phyloP scores from a whole-genome alignment of 2,329 filamentous ascomycete species.

The Teratosphaeria pseudoeucalypti region DNA sequence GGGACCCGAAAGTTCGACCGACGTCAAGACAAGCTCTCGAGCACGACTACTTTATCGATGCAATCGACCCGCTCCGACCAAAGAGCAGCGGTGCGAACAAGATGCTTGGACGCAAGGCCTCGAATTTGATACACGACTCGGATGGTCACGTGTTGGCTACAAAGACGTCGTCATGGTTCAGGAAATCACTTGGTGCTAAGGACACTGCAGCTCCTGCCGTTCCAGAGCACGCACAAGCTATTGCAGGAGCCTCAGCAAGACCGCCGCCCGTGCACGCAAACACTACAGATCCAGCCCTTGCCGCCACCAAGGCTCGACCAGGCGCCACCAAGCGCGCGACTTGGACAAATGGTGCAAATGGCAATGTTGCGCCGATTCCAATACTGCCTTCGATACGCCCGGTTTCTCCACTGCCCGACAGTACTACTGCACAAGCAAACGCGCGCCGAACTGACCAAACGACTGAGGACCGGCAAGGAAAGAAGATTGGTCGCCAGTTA shows the following conservation, averaged over 20 bases:
- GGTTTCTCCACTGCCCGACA: constrained; percentile 90
- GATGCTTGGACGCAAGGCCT: constrained; percentile 81
- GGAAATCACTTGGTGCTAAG: constrained; percentile 81
- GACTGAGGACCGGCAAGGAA: constrained; percentile 56
- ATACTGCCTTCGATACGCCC: constrained; percentile 91
- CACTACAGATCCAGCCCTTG: constrained; percentile 31
- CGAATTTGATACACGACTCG: constrained; percentile 66
- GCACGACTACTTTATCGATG: constrained; percentile 90
- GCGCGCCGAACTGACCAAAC: constrained; percentile 40
- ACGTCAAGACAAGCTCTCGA: constrained; percentile 89
- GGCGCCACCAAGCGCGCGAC: constrained; percentile 72
- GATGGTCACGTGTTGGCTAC: constrained; percentile 52
- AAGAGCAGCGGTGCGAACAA: constrained; percentile 81
- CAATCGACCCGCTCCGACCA: constrained; percentile 82
- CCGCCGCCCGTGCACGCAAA: constrained; percentile 35
- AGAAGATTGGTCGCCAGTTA: constrained; percentile 91
- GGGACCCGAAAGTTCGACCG: constrained; percentile 86
- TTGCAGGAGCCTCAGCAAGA: constrained; percentile 32
- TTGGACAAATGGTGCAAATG: constrained; percentile 71
- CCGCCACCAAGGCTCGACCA: constrained; percentile 43
- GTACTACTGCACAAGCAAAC: constrained; percentile 80
- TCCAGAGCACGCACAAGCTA: constrained; percentile 30
- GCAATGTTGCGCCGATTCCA: constrained; percentile 76
- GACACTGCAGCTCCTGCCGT: constrained; percentile 59
- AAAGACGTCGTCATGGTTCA: constrained; percentile 87